phyloP scores from a whole-genome alignment of 23 red algal species.

The Gracilaria vermiculophylla region DNA sequence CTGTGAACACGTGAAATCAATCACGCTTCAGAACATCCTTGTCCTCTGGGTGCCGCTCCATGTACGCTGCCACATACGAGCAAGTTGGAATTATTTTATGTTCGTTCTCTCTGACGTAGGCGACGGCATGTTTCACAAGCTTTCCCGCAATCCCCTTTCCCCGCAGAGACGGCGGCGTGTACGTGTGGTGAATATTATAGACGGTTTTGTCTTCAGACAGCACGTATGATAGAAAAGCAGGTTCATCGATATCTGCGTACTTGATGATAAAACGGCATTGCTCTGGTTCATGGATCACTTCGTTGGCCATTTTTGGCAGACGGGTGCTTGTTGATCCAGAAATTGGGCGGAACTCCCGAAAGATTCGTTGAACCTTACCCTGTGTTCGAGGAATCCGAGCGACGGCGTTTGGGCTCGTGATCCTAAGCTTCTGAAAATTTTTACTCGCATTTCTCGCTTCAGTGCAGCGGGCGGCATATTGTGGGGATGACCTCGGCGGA shows the following conservation, averaged over 20 bases:
- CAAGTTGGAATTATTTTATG: slow-evolving; percentile 68
- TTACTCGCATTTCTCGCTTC: background rate
- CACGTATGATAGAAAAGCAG: slow-evolving; percentile 49
- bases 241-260: background rate
- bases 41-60: slow-evolving; percentile 44
- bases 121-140: slow-evolving; percentile 40
- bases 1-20: too few species aligned
- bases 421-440: background rate
- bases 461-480: too few species aligned
- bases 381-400: background rate
- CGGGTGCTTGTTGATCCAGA: background rate
- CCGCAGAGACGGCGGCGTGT: slow-evolving; percentile 45
- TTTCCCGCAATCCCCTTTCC: slow-evolving; percentile 63
- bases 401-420: background rate
- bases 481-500: too few species aligned
- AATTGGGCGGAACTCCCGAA: background rate
- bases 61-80: slow-evolving; percentile 61
- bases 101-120: slow-evolving; percentile 22
- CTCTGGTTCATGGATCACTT: slow-evolving; percentile 7
- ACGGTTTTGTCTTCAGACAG: background rate
- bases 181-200: slow-evolving; percentile 61
- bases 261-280: background rate
- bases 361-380: background rate
- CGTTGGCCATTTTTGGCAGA: background rate
- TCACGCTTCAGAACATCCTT: slow-evolving; percentile 25